These are phyloP conservation scores for Phytopythium kandeliae DNA, from an alignment of 352 stramenopile genomes.

Conservation along the genomic window DNA sequence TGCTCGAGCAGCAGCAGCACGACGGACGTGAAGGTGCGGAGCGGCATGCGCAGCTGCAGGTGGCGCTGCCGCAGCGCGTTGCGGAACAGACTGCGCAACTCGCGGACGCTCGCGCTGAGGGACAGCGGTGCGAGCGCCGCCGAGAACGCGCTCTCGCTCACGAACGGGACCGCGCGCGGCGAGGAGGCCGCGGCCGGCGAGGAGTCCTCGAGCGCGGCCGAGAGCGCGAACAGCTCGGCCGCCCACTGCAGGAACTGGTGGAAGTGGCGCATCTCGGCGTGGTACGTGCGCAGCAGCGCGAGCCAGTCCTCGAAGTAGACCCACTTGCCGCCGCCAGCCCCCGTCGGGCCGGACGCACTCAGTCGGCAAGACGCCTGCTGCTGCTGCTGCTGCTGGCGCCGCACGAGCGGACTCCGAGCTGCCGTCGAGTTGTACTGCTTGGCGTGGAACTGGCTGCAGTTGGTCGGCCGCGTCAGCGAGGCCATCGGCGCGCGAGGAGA, in stretches of 20 bases:
- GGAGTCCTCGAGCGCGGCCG: constrained; percentile 4
- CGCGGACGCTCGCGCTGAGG: constrained; percentile 35
- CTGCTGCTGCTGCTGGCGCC: constrained; percentile 15
- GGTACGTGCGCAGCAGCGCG: constrained; percentile 53
- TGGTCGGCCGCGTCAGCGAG: constrained; percentile 31
- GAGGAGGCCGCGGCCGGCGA: constrained; percentile 3
- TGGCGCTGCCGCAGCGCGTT: constrained; percentile 57
- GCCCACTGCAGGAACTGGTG: constrained; percentile 53
- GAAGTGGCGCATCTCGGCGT: constrained; percentile 58
- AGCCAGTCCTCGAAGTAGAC: constrained; percentile 58
- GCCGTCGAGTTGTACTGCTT: constrained; percentile 43
- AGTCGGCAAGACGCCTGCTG: too few species aligned
- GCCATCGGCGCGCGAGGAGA: constrained; percentile 10
- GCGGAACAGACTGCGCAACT: constrained; percentile 62
- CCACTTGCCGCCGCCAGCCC: constrained; percentile 19
- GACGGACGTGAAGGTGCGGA: constrained; percentile 58
- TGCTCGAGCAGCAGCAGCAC: constrained; percentile 58
- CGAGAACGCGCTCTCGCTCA: constrained; percentile 46
- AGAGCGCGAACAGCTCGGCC: constrained; percentile 41
- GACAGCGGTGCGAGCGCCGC: constrained; percentile 37
- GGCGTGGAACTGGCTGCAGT: constrained; percentile 55
- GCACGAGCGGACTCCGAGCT: constrained; percentile 40
- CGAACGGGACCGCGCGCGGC: constrained; percentile 12
- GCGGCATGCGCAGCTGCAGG: constrained; percentile 44
- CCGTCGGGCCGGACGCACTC: too few species aligned